A percentile compares a stretch with the other conserved stretches of the same genome.
Evolutionary conservation across 1,139 yeast genomes (phyloP).

Genomic region (Scheffersomyces titani): DNA sequence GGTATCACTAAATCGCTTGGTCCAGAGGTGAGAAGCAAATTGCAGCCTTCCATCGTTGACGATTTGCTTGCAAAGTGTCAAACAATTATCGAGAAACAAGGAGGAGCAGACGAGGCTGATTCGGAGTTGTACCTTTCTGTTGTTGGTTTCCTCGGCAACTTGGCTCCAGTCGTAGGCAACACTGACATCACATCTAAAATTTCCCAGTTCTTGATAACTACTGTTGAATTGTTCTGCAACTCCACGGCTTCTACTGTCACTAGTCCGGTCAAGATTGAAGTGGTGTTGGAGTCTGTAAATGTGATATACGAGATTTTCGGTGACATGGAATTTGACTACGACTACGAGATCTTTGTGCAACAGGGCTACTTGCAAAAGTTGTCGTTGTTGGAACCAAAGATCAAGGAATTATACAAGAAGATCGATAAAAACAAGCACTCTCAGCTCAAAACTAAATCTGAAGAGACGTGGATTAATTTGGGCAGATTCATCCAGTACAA

Average conservation of each 20-base stretch:
- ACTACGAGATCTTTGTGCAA: conserved; percentile 63
- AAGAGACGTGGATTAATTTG: conserved; percentile 67
- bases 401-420: conserved; percentile 56
- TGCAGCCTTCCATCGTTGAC: conserved; percentile 25
- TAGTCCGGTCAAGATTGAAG: conserved; percentile 27
- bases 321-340: conserved; percentile 70
- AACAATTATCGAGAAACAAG: conserved; percentile 8
- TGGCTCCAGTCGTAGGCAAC: conserved; percentile 53
- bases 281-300: conserved; percentile 63
- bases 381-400: conserved; percentile 43
- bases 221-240: conserved; percentile 21
- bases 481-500: conserved; percentile 81
- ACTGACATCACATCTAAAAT: conserved; percentile 46
- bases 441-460: conserved; percentile 62
- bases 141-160: conserved; percentile 55
- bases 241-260: conserved; percentile 8
- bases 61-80: conserved; percentile 24
- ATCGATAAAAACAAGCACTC: conserved; percentile 68
- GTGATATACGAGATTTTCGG: conserved; percentile 76
- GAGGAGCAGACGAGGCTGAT: conserved; percentile 9
- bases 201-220: conserved; percentile 46
- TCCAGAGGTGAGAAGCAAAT: conserved; percentile 26
- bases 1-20: conserved; percentile 54
- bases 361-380: conserved; percentile 51
- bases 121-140: conserved; percentile 30